Percentiles rank a stretch among this genome's conserved stretches.
Evolutionary conservation across 345 rosid genomes (phyloP).

Genomic region (Acer negundo): DNA sequence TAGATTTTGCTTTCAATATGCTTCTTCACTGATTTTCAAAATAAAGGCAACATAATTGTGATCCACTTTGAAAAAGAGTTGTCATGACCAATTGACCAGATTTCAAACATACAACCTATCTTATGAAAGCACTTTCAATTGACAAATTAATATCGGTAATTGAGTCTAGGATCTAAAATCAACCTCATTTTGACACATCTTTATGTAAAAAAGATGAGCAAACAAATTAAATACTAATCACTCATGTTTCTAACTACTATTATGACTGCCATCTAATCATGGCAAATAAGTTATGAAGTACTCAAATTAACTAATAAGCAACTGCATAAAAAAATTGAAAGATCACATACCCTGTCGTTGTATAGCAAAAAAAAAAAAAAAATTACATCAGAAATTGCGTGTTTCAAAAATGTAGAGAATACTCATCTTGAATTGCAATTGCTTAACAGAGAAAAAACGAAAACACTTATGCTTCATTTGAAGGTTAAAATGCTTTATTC

Average conservation of each 20-base stretch:
- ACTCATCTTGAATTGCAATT: neutral
- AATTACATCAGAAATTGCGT: neutral
- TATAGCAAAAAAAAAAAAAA: neutral
- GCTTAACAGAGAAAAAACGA: neutral
- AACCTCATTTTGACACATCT: neutral
- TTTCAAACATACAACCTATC: neutral
- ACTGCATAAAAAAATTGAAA: neutral
- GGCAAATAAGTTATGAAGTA: neutral
- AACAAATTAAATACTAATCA: neutral
- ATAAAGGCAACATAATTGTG: neutral
- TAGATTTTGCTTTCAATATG: neutral
- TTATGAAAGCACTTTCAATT: neutral
- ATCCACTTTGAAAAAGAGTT: neutral
- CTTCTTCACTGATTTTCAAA: slow-evolving; percentile 5
- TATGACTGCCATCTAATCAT: neutral
- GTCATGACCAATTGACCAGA: neutral
- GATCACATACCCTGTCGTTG: neutral
- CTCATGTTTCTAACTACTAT: neutral
- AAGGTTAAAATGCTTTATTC: neutral
- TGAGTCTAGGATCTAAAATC: neutral
- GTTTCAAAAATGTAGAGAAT: neutral
- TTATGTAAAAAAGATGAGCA: neutral
- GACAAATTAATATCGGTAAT: neutral
- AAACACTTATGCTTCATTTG: neutral
- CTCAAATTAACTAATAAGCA: neutral